These are phyloP conservation scores for Phytophthora sojae DNA, from an alignment of 352 stramenopile species.

Conservation along the genomic window DNA sequence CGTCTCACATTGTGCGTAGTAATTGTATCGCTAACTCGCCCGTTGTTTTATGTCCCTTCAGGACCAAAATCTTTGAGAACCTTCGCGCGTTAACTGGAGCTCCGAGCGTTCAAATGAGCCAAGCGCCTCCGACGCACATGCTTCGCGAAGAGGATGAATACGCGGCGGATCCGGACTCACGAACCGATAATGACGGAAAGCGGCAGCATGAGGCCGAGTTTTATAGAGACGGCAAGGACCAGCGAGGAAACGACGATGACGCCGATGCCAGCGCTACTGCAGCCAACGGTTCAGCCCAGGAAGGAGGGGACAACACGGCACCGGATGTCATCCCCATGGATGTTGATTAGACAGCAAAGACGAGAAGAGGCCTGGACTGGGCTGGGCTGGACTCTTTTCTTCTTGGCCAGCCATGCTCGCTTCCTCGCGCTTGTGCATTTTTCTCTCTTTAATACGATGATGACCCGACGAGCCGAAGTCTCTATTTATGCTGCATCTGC, in stretches of 20 bases:
- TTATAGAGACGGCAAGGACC: constrained; percentile 84
- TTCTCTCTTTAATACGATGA: constrained; percentile 9
- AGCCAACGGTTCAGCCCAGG: constrained; percentile 32
- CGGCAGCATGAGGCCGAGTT: constrained; percentile 85
- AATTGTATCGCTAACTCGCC: neutral
- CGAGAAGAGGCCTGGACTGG: neutral
- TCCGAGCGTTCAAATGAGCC: constrained; percentile 84
- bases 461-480: neutral
- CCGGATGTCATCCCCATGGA: constrained; percentile 82
- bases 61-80: constrained; percentile 89
- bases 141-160: constrained; percentile 87
- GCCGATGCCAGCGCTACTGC: constrained; percentile 31
- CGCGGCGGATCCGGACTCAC: constrained; percentile 66
- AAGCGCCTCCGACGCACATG: constrained; percentile 75
- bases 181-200: constrained; percentile 74
- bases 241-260: constrained; percentile 64
- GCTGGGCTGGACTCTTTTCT: neutral
- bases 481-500: constrained; percentile 45
- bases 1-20: neutral
- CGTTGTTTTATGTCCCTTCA: constrained; percentile 26
- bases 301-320: constrained; percentile 56
- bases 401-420: neutral
- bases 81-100: constrained; percentile 74
- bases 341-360: constrained; percentile 54
- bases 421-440: constrained; percentile 16